Evolutionary conservation across 805 yeast species (phyloP).

Genomic region (Kurtzmaniella cleridarum): DNA sequence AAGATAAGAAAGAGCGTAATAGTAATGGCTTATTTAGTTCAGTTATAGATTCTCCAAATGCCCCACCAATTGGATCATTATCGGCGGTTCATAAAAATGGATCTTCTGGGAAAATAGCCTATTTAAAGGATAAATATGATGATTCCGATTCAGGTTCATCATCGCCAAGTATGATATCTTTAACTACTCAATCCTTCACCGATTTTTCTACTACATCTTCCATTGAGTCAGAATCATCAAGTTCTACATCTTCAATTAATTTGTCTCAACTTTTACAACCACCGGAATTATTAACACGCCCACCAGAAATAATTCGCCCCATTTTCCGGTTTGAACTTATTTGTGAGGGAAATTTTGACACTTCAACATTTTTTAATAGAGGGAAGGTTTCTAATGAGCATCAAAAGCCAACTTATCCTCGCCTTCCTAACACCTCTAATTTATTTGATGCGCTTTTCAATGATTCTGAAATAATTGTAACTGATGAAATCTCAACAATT

Average conservation of each 20-base stretch:
- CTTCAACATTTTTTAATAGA: too few relatives aligned
- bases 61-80: slow-evolving; percentile 1
- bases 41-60: slow-evolving; percentile 4
- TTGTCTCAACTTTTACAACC: slow-evolving; percentile 13
- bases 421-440: slow-evolving; percentile 9
- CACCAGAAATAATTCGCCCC: slow-evolving; percentile 45
- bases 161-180: slow-evolving; percentile 35
- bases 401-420: slow-evolving; percentile 1
- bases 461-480: neutral
- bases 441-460: slow-evolving; percentile 1
- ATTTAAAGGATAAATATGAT: neutral
- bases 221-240: slow-evolving; percentile 24
- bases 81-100: neutral
- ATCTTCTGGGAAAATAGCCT: neutral
- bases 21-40: slow-evolving; percentile 7
- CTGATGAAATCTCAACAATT: neutral
- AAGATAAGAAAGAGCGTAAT: slow-evolving; percentile 1
- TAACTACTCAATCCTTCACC: slow-evolving; percentile 31
- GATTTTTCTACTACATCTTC: slow-evolving; percentile 30
- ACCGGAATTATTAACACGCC: slow-evolving; percentile 32
- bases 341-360: too few relatives aligned
- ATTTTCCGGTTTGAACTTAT: slow-evolving; percentile 41
- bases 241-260: slow-evolving; percentile 4
- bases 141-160: slow-evolving; percentile 30
- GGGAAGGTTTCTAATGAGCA: neutral